A percentile compares a stretch with the other conserved stretches of the same genome.
phyloP scores from a whole-genome alignment of 306 rosid genomes.

The Cicer yamashitae region DNA sequence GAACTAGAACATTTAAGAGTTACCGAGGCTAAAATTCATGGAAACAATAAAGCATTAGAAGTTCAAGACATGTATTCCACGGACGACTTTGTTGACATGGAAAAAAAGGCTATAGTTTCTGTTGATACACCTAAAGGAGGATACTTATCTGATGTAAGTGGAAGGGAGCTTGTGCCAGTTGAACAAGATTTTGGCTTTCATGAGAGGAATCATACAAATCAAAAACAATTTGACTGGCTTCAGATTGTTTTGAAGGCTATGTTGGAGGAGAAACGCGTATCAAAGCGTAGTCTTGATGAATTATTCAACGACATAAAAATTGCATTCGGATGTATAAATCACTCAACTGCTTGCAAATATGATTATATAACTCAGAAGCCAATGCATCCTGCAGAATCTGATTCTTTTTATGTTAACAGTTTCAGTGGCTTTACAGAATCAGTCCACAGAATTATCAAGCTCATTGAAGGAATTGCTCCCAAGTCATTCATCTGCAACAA shows the following conservation, averaged over 20 bases:
- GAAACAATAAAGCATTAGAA: conserved; percentile 44
- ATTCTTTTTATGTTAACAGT: conserved; percentile 37
- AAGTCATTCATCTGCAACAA: conserved; percentile 45
- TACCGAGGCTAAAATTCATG: conserved; percentile 51
- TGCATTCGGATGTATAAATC: conserved; percentile 62
- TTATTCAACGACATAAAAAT: conserved; percentile 75
- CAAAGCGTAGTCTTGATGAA: conserved; percentile 69
- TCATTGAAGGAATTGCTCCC: conserved; percentile 61
- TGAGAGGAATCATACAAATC: conserved; percentile 18
- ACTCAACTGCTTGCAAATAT: conserved; percentile 45
- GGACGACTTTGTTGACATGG: conserved; percentile 82
- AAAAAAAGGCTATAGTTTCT: conserved; percentile 75
- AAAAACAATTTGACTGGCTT: conserved; percentile 77
- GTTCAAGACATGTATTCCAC: conserved; percentile 56
- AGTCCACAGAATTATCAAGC: conserved; percentile 55
- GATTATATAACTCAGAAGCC: conserved; percentile 36
- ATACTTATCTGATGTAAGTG: conserved; percentile 43
- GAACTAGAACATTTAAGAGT: conserved; percentile 63
- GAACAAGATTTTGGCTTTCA: conserved; percentile 29
- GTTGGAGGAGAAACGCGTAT: conserved; percentile 56
- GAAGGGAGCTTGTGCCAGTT: conserved; percentile 60
- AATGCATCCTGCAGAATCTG: conserved; percentile 39
- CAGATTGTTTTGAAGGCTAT: conserved; percentile 75
- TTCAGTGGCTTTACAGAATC: conserved; percentile 40
- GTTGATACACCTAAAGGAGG: conserved; percentile 47